Evolutionary conservation across 2,329 filamentous ascomycete species (phyloP).

Genomic region (Cladophialophora yegresii): DNA sequence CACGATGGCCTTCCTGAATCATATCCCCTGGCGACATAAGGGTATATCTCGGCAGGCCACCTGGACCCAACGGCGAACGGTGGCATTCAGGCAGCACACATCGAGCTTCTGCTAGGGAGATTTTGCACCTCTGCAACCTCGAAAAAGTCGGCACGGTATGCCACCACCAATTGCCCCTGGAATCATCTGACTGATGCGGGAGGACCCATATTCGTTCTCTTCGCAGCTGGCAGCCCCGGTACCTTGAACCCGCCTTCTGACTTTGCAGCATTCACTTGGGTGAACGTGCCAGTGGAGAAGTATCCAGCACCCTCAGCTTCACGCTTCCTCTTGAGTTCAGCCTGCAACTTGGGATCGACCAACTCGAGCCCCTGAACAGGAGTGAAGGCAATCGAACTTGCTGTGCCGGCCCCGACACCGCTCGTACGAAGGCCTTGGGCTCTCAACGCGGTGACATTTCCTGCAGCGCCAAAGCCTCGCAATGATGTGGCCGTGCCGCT

Average conservation of each 20-base stretch:
- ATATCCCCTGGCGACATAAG: not conserved
- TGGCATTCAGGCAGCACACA: not conserved
- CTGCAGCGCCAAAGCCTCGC: constrained; percentile 66
- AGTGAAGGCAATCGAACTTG: constrained; percentile 87
- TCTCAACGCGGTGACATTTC: constrained; percentile 67
- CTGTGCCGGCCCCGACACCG: constrained; percentile 80
- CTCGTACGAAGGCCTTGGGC: constrained; percentile 77
- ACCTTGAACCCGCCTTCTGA: constrained; percentile 74
- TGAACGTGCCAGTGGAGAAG: constrained; percentile 98
- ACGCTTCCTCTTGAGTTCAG: constrained; percentile 83
- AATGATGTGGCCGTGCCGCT: constrained; percentile 72
- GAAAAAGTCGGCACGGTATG: not conserved
- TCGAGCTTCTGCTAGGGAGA: not conserved
- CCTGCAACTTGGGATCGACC: constrained; percentile 87
- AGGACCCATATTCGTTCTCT: constrained; percentile 65
- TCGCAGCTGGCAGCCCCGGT: constrained; percentile 70
- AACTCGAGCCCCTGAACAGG: constrained; percentile 93
- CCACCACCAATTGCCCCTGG: too few relatives aligned
- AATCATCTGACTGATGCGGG: constrained; percentile 39
- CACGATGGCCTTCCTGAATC: not conserved
- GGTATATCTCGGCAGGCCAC: not conserved
- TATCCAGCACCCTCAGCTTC: constrained; percentile 94
- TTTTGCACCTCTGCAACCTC: not conserved
- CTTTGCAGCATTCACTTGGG: constrained; percentile 62
- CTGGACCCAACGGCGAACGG: not conserved